Conservation (phyloP, 176 grass and related monocot genomes). For the Paspalum notatum region DNA sequence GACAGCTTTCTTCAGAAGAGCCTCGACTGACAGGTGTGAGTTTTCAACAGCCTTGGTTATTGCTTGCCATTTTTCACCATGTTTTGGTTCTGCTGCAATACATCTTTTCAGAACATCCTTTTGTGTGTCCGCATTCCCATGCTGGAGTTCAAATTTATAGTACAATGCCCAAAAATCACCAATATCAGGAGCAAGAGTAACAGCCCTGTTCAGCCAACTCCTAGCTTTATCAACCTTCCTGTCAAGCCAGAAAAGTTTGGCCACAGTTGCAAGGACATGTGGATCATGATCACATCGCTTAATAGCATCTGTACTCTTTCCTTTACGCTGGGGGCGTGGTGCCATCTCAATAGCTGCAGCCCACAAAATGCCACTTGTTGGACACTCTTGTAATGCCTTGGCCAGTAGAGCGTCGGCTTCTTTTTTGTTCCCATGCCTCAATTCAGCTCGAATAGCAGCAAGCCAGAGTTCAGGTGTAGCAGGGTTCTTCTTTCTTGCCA, state of each 20-base stretch:
- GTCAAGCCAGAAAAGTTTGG: slow-evolving; percentile 88
- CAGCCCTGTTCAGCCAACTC: slow-evolving; percentile 84
- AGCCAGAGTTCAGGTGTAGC: slow-evolving; percentile 91
- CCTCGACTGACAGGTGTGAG: slow-evolving; percentile 69
- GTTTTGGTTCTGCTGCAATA: slow-evolving; percentile 76
- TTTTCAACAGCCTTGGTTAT: slow-evolving; percentile 92
- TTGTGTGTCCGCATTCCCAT: slow-evolving; percentile 74
- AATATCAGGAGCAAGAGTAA: slow-evolving; percentile 78
- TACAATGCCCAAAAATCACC: slow-evolving; percentile 88
- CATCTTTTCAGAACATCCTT: slow-evolving; percentile 80
- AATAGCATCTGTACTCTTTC: slow-evolving; percentile 78
- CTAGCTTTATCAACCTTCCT: slow-evolving; percentile 94
- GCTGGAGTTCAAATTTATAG: slow-evolving; percentile 90
- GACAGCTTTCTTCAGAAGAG: slow-evolving; percentile 77
- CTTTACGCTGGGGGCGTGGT: slow-evolving; percentile 73
- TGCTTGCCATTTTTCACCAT: slow-evolving; percentile 87
- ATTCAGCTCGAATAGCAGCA: slow-evolving; percentile 78
- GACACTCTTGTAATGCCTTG: slow-evolving; percentile 91
- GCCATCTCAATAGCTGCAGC: slow-evolving; percentile 86
- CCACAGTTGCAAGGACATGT: slow-evolving; percentile 81
- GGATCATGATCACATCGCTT: slow-evolving; percentile 82
- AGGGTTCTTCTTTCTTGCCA: slow-evolving; percentile 88
- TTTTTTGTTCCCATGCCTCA: slow-evolving; percentile 81
- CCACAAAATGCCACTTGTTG: slow-evolving; percentile 90
- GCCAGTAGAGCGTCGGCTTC: slow-evolving; percentile 83